Evolutionary conservation across 257 asterid species (phyloP).

Genomic region (Solanum virginianum): DNA sequence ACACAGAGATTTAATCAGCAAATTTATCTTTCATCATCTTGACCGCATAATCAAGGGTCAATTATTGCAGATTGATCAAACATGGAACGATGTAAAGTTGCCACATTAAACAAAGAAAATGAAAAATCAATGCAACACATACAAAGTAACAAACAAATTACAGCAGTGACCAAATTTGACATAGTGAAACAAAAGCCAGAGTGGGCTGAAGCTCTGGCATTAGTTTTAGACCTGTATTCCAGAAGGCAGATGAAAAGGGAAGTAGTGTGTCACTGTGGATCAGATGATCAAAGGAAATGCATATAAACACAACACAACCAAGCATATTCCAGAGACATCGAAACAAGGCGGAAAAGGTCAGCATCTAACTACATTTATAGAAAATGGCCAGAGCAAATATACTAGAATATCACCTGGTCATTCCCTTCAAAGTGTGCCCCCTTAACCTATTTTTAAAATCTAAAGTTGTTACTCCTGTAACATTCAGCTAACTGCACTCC

Average conservation of each 20-base stretch:
- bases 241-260: neutral
- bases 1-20: neutral
- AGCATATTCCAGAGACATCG: neutral
- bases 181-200: neutral
- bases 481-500: neutral
- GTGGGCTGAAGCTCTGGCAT: neutral
- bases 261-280: neutral
- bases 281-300: neutral
- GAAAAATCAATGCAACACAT: neutral
- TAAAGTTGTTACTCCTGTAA: neutral
- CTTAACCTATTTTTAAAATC: neutral
- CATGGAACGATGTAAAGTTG: neutral
- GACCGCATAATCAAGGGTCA: neutral
- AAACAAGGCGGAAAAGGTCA: neutral
- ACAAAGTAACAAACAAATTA: neutral
- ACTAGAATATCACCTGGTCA: neutral
- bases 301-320: neutral
- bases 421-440: neutral
- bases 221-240: neutral
- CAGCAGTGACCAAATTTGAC: neutral
- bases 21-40: neutral
- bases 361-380: neutral
- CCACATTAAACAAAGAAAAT: no score
- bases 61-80: neutral
- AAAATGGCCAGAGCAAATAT: neutral